phyloP scores from a whole-genome alignment of 176 grass and related monocot genomes.

The Juncus inflexus region DNA sequence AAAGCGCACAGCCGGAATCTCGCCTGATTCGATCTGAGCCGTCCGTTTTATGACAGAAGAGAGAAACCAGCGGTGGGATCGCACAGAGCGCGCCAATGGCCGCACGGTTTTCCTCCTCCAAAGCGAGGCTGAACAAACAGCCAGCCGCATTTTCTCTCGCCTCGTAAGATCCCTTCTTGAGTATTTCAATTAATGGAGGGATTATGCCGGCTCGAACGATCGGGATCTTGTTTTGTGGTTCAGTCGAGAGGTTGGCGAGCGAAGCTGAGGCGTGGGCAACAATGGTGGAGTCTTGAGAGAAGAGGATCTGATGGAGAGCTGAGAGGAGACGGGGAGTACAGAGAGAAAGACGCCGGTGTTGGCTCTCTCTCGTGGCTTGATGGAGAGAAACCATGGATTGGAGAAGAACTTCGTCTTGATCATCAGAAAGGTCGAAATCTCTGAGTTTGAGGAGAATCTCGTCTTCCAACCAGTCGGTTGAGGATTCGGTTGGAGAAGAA shows the following conservation, averaged over 20 bases:
- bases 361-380: constrained; percentile 30
- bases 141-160: constrained; percentile 71
- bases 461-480: constrained; percentile 26
- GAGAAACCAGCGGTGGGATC: constrained; percentile 57
- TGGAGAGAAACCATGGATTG: constrained; percentile 28
- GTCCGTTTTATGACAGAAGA: constrained; percentile 34
- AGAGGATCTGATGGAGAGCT: constrained; percentile 26
- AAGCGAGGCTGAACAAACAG: constrained; percentile 62
- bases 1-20: constrained; percentile 80
- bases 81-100: constrained; percentile 83
- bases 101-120: constrained; percentile 79
- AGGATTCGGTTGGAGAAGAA: not conserved
- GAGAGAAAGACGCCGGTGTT: constrained; percentile 25
- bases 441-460: constrained; percentile 28
- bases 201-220: constrained; percentile 38
- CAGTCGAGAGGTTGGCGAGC: constrained; percentile 37
- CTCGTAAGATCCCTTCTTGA: constrained; percentile 35
- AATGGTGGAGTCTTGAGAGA: constrained; percentile 21
- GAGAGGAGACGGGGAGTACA: constrained; percentile 37
- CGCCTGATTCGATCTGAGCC: constrained; percentile 35
- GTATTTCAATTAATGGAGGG: constrained; percentile 32
- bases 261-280: constrained; percentile 33
- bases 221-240: constrained; percentile 28
- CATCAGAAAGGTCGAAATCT: constrained; percentile 12
- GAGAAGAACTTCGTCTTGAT: constrained; percentile 12